A percentile compares a stretch with the other conserved stretches of the same genome.
These are phyloP conservation scores for Apiospora rasikravindrae DNA, from an alignment of 2,329 filamentous ascomycete species.

Conservation along the genomic window DNA sequence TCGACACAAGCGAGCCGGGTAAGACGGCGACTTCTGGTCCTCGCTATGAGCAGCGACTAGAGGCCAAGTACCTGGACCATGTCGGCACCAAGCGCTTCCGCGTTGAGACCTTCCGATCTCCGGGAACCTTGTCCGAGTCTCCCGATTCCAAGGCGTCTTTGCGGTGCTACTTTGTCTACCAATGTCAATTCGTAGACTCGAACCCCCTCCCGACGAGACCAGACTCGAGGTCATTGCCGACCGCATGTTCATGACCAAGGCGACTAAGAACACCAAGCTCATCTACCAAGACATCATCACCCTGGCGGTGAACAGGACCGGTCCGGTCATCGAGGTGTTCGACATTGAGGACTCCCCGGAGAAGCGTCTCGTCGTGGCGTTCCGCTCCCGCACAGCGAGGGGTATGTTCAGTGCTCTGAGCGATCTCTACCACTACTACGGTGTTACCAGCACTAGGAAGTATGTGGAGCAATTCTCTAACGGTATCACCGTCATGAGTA, in stretches of 20 bases:
- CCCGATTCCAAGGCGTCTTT: conserved; percentile 79
- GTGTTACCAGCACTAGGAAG: conserved; percentile 92
- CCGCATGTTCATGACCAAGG: conserved; percentile 92
- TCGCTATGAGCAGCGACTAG: conserved; percentile 91
- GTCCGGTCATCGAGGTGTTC: conserved; percentile 97
- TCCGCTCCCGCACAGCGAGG: conserved; percentile 88
- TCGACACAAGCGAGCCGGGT: conserved; percentile 94
- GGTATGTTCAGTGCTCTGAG: conserved; percentile 95
- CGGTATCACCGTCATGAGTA: conserved; percentile 94
- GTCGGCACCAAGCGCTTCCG: conserved; percentile 80
- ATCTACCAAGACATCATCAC: conserved; percentile 95
- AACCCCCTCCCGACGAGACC: conserved; percentile 81
- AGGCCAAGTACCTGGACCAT: conserved; percentile 92
- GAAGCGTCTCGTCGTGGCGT: conserved; percentile 93
- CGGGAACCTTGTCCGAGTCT: conserved; percentile 73
- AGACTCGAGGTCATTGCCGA: conserved; percentile 91
- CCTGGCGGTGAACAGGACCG: conserved; percentile 81
- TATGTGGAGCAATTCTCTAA: conserved; percentile 99
- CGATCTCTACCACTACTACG: conserved; percentile 98
- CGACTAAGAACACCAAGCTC: conserved; percentile 91
- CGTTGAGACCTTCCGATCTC: conserved; percentile 96
- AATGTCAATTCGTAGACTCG: conserved; percentile 85
- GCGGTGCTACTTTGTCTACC: conserved; percentile 98
- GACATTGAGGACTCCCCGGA: conserved; percentile 91
- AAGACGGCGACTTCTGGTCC: conserved; percentile 77